Evolutionary conservation across 257 asterid genomes (phyloP).

Genomic region (Ballota nigra): DNA sequence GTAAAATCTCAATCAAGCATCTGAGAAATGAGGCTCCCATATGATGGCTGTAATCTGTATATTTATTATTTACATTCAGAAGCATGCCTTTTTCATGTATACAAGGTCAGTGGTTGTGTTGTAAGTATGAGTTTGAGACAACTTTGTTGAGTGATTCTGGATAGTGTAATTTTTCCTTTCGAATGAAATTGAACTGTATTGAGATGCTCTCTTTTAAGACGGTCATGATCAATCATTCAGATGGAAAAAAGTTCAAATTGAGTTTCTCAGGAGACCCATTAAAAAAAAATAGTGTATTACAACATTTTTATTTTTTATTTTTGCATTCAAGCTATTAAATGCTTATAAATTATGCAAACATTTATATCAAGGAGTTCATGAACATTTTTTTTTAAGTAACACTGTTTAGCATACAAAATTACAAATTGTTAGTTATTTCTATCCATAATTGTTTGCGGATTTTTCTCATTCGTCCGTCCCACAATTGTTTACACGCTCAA

Average conservation of each 20-base stretch:
- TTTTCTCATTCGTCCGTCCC: too few species aligned
- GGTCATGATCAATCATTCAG: background rate
- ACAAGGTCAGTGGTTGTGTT: background rate
- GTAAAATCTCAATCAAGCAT: background rate
- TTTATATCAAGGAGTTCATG: too few species aligned
- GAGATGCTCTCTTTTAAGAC: background rate
- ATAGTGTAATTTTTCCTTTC: background rate
- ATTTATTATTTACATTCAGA: background rate
- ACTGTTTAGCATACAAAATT: too few species aligned
- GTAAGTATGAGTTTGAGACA: background rate
- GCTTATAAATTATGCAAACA: too few species aligned
- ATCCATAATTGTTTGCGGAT: too few species aligned
- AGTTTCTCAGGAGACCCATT: background rate
- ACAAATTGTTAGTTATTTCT: too few species aligned
- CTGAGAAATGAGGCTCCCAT: background rate
- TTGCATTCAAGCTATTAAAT: too few species aligned
- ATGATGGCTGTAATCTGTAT: background rate
- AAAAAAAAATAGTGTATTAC: too few species aligned
- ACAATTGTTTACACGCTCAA: too few species aligned
- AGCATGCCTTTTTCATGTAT: background rate
- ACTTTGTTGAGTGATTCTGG: constrained; percentile 9
- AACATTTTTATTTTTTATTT: too few species aligned
- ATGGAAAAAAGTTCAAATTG: background rate
- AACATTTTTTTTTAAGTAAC: too few species aligned
- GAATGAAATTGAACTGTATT: background rate